Evolutionary conservation across 73 alveolate species (phyloP).

Genomic region (Symbiodinium pilosum): DNA sequence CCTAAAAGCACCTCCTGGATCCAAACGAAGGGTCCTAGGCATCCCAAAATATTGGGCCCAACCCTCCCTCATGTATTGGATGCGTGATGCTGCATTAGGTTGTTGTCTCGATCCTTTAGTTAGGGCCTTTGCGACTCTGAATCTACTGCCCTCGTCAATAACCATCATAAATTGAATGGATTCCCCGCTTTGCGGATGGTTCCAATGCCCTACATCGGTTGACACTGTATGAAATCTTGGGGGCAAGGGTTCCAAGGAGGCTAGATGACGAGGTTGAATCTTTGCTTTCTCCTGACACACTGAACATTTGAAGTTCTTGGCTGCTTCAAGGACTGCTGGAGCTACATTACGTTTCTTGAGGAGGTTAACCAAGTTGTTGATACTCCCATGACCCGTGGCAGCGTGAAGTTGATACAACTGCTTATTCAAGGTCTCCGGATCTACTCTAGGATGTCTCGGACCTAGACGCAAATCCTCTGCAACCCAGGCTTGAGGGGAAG

Average conservation of each 20-base stretch:
- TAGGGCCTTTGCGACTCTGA: background rate
- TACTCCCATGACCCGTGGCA: conserved; percentile 19
- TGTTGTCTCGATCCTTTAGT: background rate
- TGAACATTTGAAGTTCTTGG: background rate
- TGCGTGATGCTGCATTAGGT: background rate
- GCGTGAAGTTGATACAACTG: background rate
- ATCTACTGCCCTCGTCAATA: background rate
- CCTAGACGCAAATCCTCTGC: no score
- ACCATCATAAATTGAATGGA: no score
- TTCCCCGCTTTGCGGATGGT: no score
- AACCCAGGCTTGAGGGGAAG: no score
- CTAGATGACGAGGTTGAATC: no score
- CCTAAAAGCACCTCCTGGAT: conserved; percentile 28
- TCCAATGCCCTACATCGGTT: no score
- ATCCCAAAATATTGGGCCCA: background rate
- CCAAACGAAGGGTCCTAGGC: background rate
- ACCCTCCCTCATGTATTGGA: background rate
- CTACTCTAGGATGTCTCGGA: no score
- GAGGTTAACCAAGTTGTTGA: background rate
- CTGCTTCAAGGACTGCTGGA: background rate
- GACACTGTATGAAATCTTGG: no score
- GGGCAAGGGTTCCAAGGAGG: no score
- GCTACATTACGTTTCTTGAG: background rate
- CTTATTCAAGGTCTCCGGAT: no score
- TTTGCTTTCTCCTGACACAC: background rate